phyloP scores from a whole-genome alignment of 352 stramenopile genomes.

The Phytophthora sojae region DNA sequence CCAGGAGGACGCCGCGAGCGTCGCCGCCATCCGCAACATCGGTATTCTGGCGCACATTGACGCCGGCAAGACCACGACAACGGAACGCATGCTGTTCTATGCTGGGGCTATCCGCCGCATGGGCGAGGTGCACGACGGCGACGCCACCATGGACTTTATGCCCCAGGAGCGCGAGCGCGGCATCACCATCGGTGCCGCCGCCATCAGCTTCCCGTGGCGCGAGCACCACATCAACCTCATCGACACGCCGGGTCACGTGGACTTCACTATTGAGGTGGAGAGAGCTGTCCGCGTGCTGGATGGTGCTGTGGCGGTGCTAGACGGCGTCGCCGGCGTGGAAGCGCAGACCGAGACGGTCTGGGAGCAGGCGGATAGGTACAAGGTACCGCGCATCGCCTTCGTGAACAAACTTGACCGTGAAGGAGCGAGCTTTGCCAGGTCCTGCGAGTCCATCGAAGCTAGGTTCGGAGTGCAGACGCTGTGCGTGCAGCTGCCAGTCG shows the following conservation, averaged over 20 bases:
- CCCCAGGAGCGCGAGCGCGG: slow-evolving; percentile 96
- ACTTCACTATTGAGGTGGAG: slow-evolving; percentile 99
- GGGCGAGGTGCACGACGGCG: slow-evolving; percentile 80
- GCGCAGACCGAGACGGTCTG: slow-evolving; percentile 89
- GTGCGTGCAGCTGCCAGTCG: slow-evolving; percentile 70
- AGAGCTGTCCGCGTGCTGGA: slow-evolving; percentile 97
- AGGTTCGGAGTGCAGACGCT: slow-evolving; percentile 70
- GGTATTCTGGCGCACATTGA: slow-evolving; percentile 99
- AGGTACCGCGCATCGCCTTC: slow-evolving; percentile 94
- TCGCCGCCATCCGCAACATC: slow-evolving; percentile 94
- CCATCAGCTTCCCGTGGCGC: slow-evolving; percentile 96
- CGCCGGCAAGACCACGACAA: slow-evolving; percentile 99
- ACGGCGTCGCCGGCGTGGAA: slow-evolving; percentile 97
- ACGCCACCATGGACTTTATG: slow-evolving; percentile 88
- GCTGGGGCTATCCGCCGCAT: slow-evolving; percentile 80
- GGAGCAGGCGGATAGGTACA: slow-evolving; percentile 81
- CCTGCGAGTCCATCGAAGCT: slow-evolving; percentile 78
- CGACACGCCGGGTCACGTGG: slow-evolving; percentile 97
- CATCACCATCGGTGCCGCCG: slow-evolving; percentile 98
- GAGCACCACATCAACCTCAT: slow-evolving; percentile 98
- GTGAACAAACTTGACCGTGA: slow-evolving; percentile 98
- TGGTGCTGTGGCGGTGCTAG: slow-evolving; percentile 96
- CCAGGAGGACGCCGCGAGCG: slow-evolving; percentile 26
- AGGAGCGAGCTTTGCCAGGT: slow-evolving; percentile 93
- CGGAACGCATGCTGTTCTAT: slow-evolving; percentile 99